A percentile compares a stretch with the other conserved stretches of the same genome.
These are phyloP conservation scores for Fusarium chlamydosporum DNA, from an alignment of 2,329 filamentous ascomycete genomes.

Conservation along the genomic window DNA sequence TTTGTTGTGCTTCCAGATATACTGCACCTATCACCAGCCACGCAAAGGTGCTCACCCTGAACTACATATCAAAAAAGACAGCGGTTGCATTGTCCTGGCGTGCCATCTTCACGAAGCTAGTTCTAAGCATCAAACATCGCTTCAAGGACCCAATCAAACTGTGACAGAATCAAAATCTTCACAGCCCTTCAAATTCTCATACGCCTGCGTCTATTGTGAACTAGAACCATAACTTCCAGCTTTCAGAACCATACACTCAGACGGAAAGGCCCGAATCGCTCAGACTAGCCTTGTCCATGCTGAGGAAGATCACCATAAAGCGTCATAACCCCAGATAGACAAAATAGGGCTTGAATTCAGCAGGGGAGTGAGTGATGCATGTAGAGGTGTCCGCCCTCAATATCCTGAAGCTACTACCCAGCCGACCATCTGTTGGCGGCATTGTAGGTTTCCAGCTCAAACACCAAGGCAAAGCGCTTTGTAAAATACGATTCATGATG, in stretches of 20 bases:
- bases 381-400: constrained; percentile 29
- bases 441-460: constrained; percentile 14
- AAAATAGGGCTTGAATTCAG: constrained; percentile 25
- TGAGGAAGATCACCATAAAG: background rate
- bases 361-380: constrained; percentile 26
- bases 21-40: constrained; percentile 24
- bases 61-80: background rate
- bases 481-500: background rate
- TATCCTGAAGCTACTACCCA: constrained; percentile 7
- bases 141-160: background rate
- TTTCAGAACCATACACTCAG: constrained; percentile 2
- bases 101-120: background rate
- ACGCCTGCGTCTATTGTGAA: background rate
- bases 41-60: background rate
- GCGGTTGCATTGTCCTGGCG: background rate
- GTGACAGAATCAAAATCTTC: background rate
- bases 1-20: constrained; percentile 25
- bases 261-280: constrained; percentile 12
- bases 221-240: constrained; percentile 12
- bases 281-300: constrained; percentile 13
- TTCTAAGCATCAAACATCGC: background rate
- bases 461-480: constrained; percentile 8
- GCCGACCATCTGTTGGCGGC: constrained; percentile 5
- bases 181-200: constrained; percentile 7
- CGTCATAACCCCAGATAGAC: constrained; percentile 5